Base-by-base conservation (phyloP, 805 yeast species). In the Teunomyces gatunensis region DNA sequence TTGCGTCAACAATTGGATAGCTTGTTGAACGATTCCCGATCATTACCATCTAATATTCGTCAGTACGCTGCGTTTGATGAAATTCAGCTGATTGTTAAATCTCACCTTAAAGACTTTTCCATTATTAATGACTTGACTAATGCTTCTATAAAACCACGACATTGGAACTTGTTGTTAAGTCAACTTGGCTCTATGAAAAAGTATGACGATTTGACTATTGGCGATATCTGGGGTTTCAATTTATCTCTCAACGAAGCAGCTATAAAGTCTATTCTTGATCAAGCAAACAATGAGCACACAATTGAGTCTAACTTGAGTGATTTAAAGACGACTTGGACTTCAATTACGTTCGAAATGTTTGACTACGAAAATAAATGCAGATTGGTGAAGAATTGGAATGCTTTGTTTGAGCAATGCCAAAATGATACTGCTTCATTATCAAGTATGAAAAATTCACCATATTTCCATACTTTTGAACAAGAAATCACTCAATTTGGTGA, bases 401-500 rank as follows among this genome's bases (percentile, higher is more conserved):
- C 50, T 0, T 52, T 90, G 3, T 79, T 87, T 49, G 83, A 80
- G 30, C 74, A 74, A 11, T 77, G 84, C 36, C 73, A 74, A 1
- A 84, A 80, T 18, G 86, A 89, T 59, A 57, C 89, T 42, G 79
- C 78, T 37, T 73, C 85, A 0, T 68, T 92, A 41, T 56, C 72
- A 0, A 80, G 92, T 1, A 89, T 90, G 89, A 81, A 77, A 46
- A 75, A 78, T 51, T 89, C 97, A 0, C 74, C 82, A 0, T 81
- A 77, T 53, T 87, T 71, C 62, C 64, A 65, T 9, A 71, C 73
- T 1, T 87, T 89, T 59, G 88, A 84, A 46, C 78, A 76, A 41
- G 81, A 78, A 6, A 76, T 84, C 0, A 48, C 60, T 6, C 71
- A 68, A 0, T 73, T 89, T 72, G 90, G 85, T 52, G 69, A 68